phyloP scores from a whole-genome alignment of 139 green algal species.

The Nannochloris sp. region DNA sequence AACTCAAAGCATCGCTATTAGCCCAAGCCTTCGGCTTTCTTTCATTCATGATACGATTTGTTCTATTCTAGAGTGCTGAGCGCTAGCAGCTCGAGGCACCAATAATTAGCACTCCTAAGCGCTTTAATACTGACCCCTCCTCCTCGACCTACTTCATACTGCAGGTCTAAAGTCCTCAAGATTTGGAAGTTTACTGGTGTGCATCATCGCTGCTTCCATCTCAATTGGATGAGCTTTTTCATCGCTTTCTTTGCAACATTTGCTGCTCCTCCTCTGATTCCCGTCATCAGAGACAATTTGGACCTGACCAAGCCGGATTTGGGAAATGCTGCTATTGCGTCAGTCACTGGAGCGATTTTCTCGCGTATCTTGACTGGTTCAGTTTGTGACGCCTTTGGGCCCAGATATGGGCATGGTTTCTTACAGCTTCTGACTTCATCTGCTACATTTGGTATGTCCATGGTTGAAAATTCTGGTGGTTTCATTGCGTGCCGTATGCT shows the following conservation, averaged over 20 bases:
- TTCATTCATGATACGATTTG: too few species aligned
- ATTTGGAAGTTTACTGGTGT: conserved; percentile 19
- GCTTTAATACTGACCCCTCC: neutral
- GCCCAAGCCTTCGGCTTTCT: too few species aligned
- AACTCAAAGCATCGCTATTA: too few species aligned
- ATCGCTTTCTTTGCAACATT: conserved; percentile 89
- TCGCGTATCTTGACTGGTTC: conserved; percentile 33
- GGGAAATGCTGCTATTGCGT: conserved; percentile 28
- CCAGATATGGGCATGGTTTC: conserved; percentile 51
- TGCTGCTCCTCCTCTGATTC: conserved; percentile 68
- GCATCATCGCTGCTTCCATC: conserved; percentile 66
- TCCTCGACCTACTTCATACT: neutral
- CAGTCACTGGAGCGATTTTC: conserved; percentile 38
- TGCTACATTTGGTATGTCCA: conserved; percentile 26
- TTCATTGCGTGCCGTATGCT: conserved; percentile 60
- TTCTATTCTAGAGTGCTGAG: conserved; percentile 2
- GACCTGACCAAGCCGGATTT: conserved; percentile 61
- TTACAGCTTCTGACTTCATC: conserved; percentile 24
- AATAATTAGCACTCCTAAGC: neutral
- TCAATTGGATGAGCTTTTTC: conserved; percentile 85
- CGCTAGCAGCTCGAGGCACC: neutral
- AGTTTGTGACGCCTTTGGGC: conserved; percentile 72
- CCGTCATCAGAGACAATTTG: conserved; percentile 73
- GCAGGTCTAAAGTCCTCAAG: conserved; percentile 18
- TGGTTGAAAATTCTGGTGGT: conserved; percentile 39